These are phyloP conservation scores for Leccinum olivaceopallidum DNA, from an alignment of 768 basidiomycete genomes.

Conservation along the genomic window DNA sequence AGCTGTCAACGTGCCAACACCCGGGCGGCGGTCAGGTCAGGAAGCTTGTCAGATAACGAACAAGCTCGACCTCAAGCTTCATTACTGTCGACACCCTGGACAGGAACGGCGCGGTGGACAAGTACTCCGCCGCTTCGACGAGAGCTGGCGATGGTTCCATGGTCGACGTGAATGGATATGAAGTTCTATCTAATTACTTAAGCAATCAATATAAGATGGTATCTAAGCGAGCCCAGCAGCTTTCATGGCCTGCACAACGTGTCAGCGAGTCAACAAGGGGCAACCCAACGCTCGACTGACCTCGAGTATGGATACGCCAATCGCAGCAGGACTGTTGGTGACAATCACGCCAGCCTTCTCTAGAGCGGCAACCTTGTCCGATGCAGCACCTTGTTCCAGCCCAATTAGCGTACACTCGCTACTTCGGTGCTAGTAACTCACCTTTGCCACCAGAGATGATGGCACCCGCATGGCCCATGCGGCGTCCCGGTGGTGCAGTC, in stretches of 20 bases:
- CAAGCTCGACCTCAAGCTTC: constrained; percentile 71
- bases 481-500: constrained; percentile 95
- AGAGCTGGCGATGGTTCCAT: constrained; percentile 46
- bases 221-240: constrained; percentile 68
- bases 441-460: constrained; percentile 99
- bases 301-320: constrained; percentile 88
- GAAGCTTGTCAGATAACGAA: constrained; percentile 11
- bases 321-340: constrained; percentile 93
- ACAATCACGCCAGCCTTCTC: constrained; percentile 92
- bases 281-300: constrained; percentile 40
- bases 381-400: constrained; percentile 68
- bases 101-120: constrained; percentile 57
- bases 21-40: constrained; percentile 19
- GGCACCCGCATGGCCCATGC: constrained; percentile 98
- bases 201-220: constrained; percentile 24
- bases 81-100: constrained; percentile 55
- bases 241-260: constrained; percentile 63
- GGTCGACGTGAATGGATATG: neutral
- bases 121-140: constrained; percentile 59
- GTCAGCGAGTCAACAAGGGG: constrained; percentile 7
- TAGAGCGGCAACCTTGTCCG: constrained; percentile 90
- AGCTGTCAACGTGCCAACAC: constrained; percentile 50
- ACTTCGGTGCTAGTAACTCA: constrained; percentile 27
- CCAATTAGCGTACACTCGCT: neutral
- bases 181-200: constrained; percentile 39